A percentile compares a stretch with the other conserved stretches of the same genome.
Conservation (phyloP, 305 asterid species). For the Fraxinus angustifolia region DNA sequence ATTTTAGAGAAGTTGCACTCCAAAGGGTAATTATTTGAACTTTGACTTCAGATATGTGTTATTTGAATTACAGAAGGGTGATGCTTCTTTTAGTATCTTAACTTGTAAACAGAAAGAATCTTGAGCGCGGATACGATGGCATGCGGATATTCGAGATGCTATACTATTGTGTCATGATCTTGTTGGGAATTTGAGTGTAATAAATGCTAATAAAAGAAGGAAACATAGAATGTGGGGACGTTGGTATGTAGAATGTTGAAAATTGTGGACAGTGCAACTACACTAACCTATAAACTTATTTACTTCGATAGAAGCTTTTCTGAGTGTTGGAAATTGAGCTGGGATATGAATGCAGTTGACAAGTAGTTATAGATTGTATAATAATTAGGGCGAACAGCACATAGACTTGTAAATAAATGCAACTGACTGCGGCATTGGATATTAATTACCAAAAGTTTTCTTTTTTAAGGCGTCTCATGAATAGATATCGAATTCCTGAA, state of each 20-base stretch:
- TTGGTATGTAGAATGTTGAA: not conserved
- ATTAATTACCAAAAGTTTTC: not conserved
- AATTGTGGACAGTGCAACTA: not conserved
- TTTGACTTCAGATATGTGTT: not conserved
- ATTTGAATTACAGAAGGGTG: not conserved
- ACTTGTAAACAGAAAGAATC: not conserved
- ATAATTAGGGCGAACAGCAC: not conserved
- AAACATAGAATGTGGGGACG: not conserved
- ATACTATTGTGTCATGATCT: not conserved
- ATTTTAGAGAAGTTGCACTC: conserved; percentile 77
- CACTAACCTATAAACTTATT: not conserved
- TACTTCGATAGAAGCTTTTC: not conserved
- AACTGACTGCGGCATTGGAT: not conserved
- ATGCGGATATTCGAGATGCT: not conserved
- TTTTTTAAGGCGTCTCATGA: not conserved
- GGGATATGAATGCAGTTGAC: not conserved
- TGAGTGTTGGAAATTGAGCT: not conserved
- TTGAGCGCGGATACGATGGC: not conserved
- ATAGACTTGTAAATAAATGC: not conserved
- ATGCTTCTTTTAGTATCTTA: not conserved
- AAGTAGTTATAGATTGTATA: not conserved
- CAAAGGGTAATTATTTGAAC: conserved; percentile 51
- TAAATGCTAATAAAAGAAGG: not conserved
- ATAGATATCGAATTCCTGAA: not conserved
- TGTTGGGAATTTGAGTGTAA: not conserved